Evolutionary conservation across 805 yeast species (phyloP).

Genomic region (Pichia scutulata): DNA sequence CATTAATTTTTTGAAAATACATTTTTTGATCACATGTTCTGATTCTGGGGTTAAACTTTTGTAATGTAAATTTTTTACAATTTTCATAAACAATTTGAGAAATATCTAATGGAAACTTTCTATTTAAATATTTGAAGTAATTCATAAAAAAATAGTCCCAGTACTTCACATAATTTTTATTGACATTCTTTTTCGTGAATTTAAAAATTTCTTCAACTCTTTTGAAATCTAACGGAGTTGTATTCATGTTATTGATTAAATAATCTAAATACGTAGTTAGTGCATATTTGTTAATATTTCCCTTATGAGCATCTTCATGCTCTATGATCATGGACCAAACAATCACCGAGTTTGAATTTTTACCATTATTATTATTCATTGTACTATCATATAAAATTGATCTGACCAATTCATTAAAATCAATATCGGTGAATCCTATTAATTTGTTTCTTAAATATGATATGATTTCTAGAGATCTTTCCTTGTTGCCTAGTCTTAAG

Average conservation of each 20-base stretch:
- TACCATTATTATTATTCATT: not conserved
- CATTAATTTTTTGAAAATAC: conserved; percentile 13
- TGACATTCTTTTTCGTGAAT: conserved; percentile 9
- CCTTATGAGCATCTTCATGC: conserved; percentile 5
- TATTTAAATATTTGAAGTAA: conserved; percentile 26
- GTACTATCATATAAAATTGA: conserved; percentile 18
- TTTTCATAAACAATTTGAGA: conserved; percentile 20
- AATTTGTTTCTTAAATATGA: conserved; percentile 20
- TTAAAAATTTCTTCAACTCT: conserved; percentile 19
- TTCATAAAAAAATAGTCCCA: conserved; percentile 26
- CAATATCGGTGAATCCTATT: conserved; percentile 20
- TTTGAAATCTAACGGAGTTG: conserved; percentile 16
- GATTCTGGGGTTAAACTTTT: not conserved
- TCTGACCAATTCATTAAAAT: conserved; percentile 26
- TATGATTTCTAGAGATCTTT: conserved; percentile 25
- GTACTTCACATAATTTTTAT: conserved; percentile 16
- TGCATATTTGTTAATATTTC: conserved; percentile 20
- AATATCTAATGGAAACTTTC: conserved; percentile 18
- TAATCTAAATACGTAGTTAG: conserved; percentile 23
- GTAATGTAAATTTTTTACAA: not conserved
- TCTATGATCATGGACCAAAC: conserved; percentile 26
- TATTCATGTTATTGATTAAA: conserved; percentile 18
- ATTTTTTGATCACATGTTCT: not conserved
- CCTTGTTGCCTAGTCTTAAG: conserved; percentile 21
- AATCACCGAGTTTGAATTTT: conserved; percentile 5